Evolutionary conservation across 352 stramenopile species (phyloP).

Genomic region (Phytophthora ramorum): DNA sequence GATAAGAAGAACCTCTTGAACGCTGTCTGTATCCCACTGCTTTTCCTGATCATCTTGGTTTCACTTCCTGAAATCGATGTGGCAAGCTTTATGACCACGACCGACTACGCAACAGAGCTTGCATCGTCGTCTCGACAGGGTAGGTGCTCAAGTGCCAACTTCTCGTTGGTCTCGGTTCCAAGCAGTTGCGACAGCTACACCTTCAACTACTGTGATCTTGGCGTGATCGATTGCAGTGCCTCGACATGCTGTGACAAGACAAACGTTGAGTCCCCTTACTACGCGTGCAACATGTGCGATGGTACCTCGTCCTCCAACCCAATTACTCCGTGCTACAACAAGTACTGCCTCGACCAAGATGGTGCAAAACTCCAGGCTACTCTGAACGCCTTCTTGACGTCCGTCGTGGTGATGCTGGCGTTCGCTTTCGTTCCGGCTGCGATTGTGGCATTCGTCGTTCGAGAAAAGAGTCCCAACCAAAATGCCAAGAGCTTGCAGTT

Average conservation of each 20-base stretch:
- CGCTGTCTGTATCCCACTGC: slow-evolving; percentile 62
- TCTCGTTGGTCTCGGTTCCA: slow-evolving; percentile 29
- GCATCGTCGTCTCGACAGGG: slow-evolving; percentile 34
- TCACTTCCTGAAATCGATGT: slow-evolving; percentile 66
- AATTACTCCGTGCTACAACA: slow-evolving; percentile 48
- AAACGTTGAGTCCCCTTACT: slow-evolving; percentile 52
- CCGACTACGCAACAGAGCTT: slow-evolving; percentile 31
- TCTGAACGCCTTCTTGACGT: slow-evolving; percentile 68
- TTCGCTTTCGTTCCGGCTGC: slow-evolving; percentile 76
- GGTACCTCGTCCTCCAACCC: slow-evolving; percentile 28
- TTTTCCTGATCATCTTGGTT: slow-evolving; percentile 63
- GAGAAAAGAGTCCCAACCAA: slow-evolving; percentile 69
- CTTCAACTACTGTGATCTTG: slow-evolving; percentile 55
- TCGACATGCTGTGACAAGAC: slow-evolving; percentile 49
- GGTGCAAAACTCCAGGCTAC: slow-evolving; percentile 69
- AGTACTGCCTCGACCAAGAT: slow-evolving; percentile 52
- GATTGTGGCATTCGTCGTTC: slow-evolving; percentile 69
- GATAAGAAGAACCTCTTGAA: slow-evolving; percentile 73
- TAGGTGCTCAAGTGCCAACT: slow-evolving; percentile 35
- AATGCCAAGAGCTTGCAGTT: slow-evolving; percentile 73
- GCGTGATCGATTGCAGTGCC: slow-evolving; percentile 53
- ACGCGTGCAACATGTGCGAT: slow-evolving; percentile 47
- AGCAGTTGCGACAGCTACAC: slow-evolving; percentile 31
- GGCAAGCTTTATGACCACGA: slow-evolving; percentile 51
- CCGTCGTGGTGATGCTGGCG: slow-evolving; percentile 68